These are phyloP conservation scores for Scenedesmus sp. DNA, from an alignment of 163 green algal species.

Conservation along the genomic window DNA sequence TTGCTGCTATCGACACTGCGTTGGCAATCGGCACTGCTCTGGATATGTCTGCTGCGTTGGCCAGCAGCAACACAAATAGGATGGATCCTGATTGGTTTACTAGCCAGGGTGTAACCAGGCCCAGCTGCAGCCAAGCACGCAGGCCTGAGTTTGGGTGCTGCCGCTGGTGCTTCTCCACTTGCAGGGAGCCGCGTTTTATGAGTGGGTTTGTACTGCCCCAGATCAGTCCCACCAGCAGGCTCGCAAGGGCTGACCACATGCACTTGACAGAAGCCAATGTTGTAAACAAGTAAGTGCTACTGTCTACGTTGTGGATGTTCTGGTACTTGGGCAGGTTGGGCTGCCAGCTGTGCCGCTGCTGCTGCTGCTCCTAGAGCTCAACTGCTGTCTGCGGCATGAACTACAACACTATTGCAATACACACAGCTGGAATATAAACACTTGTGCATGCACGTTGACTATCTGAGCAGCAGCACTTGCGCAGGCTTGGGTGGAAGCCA, in stretches of 20 bases:
- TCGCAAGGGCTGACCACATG: not conserved
- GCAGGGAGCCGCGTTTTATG: slow-evolving; percentile 23
- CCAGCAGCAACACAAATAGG: slow-evolving; percentile 69
- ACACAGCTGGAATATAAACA: not conserved
- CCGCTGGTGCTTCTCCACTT: slow-evolving; percentile 16
- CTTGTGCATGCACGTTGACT: not conserved
- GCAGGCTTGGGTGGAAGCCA: not conserved
- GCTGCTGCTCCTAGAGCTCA: not conserved
- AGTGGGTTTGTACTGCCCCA: slow-evolving; percentile 54
- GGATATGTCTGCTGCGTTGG: slow-evolving; percentile 52
- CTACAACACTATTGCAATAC: not conserved
- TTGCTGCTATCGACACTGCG: slow-evolving; percentile 68
- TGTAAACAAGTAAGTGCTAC: not conserved
- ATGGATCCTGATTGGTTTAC: slow-evolving; percentile 58
- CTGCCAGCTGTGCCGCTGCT: not conserved
- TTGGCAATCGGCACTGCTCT: slow-evolving; percentile 74
- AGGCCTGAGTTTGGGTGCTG: not conserved
- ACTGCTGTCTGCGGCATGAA: not conserved
- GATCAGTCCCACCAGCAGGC: slow-evolving; percentile 40
- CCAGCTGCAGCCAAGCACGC: slow-evolving; percentile 6
- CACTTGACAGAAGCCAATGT: not conserved
- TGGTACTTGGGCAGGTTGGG: not conserved
- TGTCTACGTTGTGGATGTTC: not conserved
- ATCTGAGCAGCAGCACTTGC: not conserved
- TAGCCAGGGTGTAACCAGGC: slow-evolving; percentile 23